Evolutionary conservation across 1,284 basidiomycete genomes (phyloP).

Genomic region (Naganishia liquefaciens): DNA sequence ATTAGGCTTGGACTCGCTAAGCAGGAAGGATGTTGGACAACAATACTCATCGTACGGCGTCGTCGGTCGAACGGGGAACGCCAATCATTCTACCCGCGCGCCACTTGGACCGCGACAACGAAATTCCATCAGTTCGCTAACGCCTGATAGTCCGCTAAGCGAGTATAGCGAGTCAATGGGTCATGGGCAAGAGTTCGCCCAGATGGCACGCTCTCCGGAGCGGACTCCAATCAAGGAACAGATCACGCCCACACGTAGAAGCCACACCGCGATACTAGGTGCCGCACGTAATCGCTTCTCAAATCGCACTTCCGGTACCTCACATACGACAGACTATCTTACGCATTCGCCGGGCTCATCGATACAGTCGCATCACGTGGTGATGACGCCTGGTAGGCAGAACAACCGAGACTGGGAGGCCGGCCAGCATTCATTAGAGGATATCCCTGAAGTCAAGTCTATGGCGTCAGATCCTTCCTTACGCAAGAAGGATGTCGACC

Average conservation of each 20-base stretch:
- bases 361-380: slow-evolving; percentile 10
- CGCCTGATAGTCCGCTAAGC: slow-evolving; percentile 18
- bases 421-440: slow-evolving; percentile 8
- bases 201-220: slow-evolving; percentile 5
- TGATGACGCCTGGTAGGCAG: slow-evolving; percentile 13
- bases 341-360: slow-evolving; percentile 22
- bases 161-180: slow-evolving; percentile 22
- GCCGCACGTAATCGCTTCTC: slow-evolving; percentile 19
- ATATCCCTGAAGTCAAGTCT: slow-evolving; percentile 24
- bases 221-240: slow-evolving; percentile 4
- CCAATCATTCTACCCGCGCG: neutral
- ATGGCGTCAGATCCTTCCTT: slow-evolving; percentile 26
- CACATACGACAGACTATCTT: slow-evolving; percentile 22
- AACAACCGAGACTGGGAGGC: slow-evolving; percentile 6
- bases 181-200: slow-evolving; percentile 6
- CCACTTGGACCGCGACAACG: slow-evolving; percentile 14
- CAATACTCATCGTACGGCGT: neutral
- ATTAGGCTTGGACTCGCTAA: slow-evolving; percentile 10
- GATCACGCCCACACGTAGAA: slow-evolving; percentile 18
- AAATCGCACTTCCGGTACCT: slow-evolving; percentile 22
- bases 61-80: neutral
- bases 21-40: slow-evolving; percentile 8
- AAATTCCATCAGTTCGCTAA: slow-evolving; percentile 5
- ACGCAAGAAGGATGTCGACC: slow-evolving; percentile 16
- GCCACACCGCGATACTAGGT: slow-evolving; percentile 22